These are phyloP conservation scores for Ophiocytium majus DNA, from an alignment of 352 stramenopile genomes.

Conservation along the genomic window DNA sequence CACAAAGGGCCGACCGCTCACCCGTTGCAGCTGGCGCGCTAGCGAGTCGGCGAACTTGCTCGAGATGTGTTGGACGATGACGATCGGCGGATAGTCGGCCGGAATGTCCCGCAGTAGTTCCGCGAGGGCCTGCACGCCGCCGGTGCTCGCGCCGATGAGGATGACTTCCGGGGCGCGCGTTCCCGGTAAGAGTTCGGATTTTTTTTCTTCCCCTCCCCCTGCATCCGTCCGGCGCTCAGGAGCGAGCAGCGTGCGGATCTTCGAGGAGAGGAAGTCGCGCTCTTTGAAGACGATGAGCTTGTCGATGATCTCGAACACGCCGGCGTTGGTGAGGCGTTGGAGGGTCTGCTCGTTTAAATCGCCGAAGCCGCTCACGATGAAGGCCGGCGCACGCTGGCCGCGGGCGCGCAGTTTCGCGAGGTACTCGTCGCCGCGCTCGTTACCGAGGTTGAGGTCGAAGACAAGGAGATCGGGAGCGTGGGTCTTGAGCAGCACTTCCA, in stretches of 20 bases:
- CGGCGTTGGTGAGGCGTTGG: neutral
- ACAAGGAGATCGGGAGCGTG: neutral
- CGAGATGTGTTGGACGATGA: constrained; percentile 11
- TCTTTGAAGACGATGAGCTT: neutral
- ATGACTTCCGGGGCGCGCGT: constrained; percentile 11
- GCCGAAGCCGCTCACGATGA: neutral
- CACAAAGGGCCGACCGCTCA: neutral
- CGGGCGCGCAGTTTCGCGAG: neutral
- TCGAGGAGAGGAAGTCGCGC: too few species aligned
- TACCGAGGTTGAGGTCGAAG: neutral
- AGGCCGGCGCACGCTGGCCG: neutral
- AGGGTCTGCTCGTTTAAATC: neutral
- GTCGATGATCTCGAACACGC: neutral
- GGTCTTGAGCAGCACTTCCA: neutral
- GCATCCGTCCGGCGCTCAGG: too few species aligned
- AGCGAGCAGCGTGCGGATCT: too few species aligned
- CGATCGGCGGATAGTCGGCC: neutral
- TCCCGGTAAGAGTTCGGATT: too few species aligned
- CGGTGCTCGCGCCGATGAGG: neutral
- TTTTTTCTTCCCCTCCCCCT: too few species aligned
- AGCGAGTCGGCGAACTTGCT: neutral
- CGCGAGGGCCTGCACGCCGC: neutral
- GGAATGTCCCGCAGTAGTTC: neutral
- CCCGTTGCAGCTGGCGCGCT: neutral
- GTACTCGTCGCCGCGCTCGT: neutral